Evolutionary conservation across 2,329 filamentous ascomycete species (phyloP).

Genomic region (Nectriaceae sp.): DNA sequence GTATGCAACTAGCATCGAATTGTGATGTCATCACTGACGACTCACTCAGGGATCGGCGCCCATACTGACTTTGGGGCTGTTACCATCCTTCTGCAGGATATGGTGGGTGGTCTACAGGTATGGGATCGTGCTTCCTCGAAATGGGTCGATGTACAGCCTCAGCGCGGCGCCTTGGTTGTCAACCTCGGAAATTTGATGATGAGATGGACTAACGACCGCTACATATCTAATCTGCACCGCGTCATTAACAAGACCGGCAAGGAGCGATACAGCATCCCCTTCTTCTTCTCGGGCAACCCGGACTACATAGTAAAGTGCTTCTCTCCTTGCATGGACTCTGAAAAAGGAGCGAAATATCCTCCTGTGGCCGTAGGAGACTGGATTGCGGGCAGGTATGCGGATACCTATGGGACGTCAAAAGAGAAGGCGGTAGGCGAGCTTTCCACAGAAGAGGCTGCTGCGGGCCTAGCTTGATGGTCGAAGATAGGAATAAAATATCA

Average conservation of each 20-base stretch:
- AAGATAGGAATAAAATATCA: too few species aligned
- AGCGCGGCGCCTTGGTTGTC: conserved; percentile 7
- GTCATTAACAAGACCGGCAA: conserved; percentile 7
- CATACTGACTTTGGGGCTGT: conserved; percentile 15
- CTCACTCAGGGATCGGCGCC: conserved; percentile 9
- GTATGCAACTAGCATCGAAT: neutral
- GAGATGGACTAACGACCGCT: conserved; percentile 10
- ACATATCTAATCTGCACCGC: conserved; percentile 7
- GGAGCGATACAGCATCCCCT: conserved; percentile 5
- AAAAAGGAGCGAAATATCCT: conserved; percentile 9
- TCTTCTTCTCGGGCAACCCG: conserved; percentile 6
- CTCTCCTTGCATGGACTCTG: conserved; percentile 5
- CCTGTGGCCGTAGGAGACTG: conserved; percentile 11
- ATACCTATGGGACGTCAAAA: neutral
- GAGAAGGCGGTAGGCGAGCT: neutral
- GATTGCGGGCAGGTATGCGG: neutral
- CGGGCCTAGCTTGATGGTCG: too few species aligned
- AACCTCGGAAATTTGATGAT: conserved; percentile 9
- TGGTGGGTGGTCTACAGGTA: conserved; percentile 13
- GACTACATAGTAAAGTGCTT: conserved; percentile 7
- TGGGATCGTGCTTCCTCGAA: conserved; percentile 7
- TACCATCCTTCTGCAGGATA: conserved; percentile 15
- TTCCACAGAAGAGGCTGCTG: neutral
- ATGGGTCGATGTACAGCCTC: neutral
- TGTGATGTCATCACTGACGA: neutral